Base-by-base conservation (phyloP, 129 eudicot species). In the Chrysanthemum seticuspe region DNA sequence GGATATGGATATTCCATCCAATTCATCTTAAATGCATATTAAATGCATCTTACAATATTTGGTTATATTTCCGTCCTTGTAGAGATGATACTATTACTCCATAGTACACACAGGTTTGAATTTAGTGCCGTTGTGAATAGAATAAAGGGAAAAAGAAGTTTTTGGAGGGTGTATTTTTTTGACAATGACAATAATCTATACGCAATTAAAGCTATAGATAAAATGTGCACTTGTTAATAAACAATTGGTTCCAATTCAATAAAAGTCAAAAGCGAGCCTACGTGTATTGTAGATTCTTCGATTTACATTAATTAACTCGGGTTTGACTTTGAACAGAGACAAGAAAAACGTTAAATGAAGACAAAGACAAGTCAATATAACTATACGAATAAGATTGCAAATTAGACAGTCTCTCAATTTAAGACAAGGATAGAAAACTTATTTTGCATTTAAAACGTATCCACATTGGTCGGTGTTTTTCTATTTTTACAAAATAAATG, bases 401-500 rank as follows among this genome's bases (percentile, higher is more conserved):
- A 19, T 19, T 19, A 49, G 64, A 55, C 54, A 54, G 54, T 51
- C 13, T 56, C 65, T 34, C 13, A 19, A 14, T 71, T 12, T 36
- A 70, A 15, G 52, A 54, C 49, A 52, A 27, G 3, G 7, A 11
- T 2, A 55, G 21, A 1, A 0, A 10, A n/a, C 56, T 6, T 31
- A 13, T 6, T 34, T 36, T 16, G 56, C 36, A 57, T 56, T 29
- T n/a, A 58, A 10, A 5, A 8, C 45, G 45, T 6, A 40, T 71
- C 54, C 56, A 13, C 66, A 21, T 71, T 71, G 66, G 75, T 57
- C 67, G 75, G 67, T 55, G 75, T 34, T 16, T 31, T 2, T 36
- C 0, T 3, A 36, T 10, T 13, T 13, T 14, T 53, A 13, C 48
- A 18, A 57, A 10, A 31, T 3, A 31, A 31, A 0, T 31, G 36